These are phyloP conservation scores for Colletotrichum liriopes DNA, from an alignment of 2,329 filamentous ascomycete genomes.

Conservation along the genomic window DNA sequence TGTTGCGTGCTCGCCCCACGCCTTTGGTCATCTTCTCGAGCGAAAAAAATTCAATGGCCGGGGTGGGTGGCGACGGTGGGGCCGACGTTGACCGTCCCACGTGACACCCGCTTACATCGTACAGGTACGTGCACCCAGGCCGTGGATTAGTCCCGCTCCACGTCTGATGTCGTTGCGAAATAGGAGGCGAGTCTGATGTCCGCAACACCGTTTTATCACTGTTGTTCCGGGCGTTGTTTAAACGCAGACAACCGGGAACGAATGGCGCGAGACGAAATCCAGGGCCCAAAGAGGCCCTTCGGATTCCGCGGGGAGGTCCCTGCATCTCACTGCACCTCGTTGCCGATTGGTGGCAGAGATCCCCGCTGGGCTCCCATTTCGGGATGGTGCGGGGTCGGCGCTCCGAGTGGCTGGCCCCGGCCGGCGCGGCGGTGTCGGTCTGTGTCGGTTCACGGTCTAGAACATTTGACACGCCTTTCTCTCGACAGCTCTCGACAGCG, in stretches of 20 bases:
- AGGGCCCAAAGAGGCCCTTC: not conserved
- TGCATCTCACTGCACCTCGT: not conserved
- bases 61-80: constrained; percentile 28
- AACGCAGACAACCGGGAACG: too few species aligned
- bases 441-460: not conserved
- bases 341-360: not conserved
- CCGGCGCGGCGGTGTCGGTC: constrained; percentile 1
- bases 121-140: not conserved
- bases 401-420: constrained; percentile 10
- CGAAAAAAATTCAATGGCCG: constrained; percentile 23
- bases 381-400: constrained; percentile 23
- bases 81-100: constrained; percentile 18
- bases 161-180: not conserved
- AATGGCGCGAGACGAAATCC: not conserved
- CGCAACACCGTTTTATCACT: not conserved
- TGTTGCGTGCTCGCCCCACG: constrained; percentile 40
- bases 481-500: too few species aligned
- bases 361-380: not conserved
- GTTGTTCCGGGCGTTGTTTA: not conserved
- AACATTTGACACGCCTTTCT: not conserved
- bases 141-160: not conserved
- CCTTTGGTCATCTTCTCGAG: constrained; percentile 9
- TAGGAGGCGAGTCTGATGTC: not conserved
- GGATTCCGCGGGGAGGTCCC: not conserved
- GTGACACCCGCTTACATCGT: constrained; percentile 3